Base-by-base conservation (phyloP, 805 yeast species). In the Candida morakotiae region DNA sequence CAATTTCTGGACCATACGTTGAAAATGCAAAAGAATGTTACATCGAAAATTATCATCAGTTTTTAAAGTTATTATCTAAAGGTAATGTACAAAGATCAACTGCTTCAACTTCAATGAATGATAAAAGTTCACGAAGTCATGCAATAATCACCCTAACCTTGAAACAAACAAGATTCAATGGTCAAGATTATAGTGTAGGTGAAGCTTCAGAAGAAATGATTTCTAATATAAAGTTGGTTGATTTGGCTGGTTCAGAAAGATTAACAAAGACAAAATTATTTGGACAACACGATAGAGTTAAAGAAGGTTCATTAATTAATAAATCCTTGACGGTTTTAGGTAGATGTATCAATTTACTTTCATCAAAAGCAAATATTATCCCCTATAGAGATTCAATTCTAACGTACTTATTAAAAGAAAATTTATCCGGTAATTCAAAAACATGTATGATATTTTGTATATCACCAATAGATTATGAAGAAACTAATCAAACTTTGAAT, bases 361-460 rank as follows among this genome's bases (percentile, higher is more conserved):
- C 77, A 3, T 77, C 83, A 2, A 70, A 69, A 13, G 44, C 48
- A 10, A 52, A 63, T 5, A 57, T 77, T 11, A 71, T 80, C 1
- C 91, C 91, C 0, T 83, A 81, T 49, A 65, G 95, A 44, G 95
- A 86, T 47, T 83, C 94, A 0, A 67, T 72, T 0, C 61, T 86
- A 37, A 86, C 95, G 0, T 82, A 89, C 77, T 61, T 86, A 2
- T 63, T 86, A 44, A 81, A 80, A 50, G 91, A 84, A 46, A 79
- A 77, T 41, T 61, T 87, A 25, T 87, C 93, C 1, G 96, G 96
- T 1, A 83, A 84, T 51, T 81, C 93, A n/a, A 84, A 83, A 51
- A 88, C 95, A 0, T 81, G 82, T 1, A 78, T 87, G 83, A 73
- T 87, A n/a, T 93, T 93, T 15, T 87, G 94, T 54, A 69, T 87